phyloP scores from a whole-genome alignment of 768 basidiomycete genomes.

The Boletus rubroflammeus region DNA sequence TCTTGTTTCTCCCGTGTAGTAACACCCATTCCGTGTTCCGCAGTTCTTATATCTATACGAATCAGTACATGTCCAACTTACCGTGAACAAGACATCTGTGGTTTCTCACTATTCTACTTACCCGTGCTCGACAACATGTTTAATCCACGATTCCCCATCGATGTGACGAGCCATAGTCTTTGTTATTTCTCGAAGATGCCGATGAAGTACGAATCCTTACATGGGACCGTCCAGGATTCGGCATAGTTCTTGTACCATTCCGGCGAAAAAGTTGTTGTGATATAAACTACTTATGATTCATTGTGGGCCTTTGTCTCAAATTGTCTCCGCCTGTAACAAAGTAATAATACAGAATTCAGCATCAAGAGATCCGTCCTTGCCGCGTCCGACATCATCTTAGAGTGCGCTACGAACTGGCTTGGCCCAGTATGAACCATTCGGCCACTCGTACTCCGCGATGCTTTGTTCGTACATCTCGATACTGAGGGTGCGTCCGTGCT shows the following conservation, averaged over 20 bases:
- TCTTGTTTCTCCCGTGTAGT: conserved; percentile 29
- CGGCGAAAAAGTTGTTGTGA: background rate
- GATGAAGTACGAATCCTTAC: background rate
- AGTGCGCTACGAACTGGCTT: conserved; percentile 4
- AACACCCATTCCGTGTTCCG: conserved; percentile 8
- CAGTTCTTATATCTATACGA: conserved; percentile 24
- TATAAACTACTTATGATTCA: background rate
- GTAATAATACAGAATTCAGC: background rate
- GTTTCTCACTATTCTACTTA: conserved; percentile 4
- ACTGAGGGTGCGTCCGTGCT: conserved; percentile 34
- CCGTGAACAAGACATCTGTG: conserved; percentile 3
- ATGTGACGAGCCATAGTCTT: background rate
- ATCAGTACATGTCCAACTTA: conserved; percentile 8
- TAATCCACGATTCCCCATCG: background rate
- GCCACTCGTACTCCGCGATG: conserved; percentile 83
- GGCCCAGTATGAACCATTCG: conserved; percentile 51
- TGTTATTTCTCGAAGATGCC: background rate
- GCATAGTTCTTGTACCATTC: background rate
- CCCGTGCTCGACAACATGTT: conserved; percentile 1
- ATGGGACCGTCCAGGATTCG: background rate
- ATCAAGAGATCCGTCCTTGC: background rate
- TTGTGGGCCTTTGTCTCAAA: background rate
- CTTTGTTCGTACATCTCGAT: conserved; percentile 86
- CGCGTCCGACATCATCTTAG: background rate
- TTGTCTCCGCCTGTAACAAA: background rate